phyloP scores from a whole-genome alignment of 495 filamentous ascomycete genomes.

The Bacidia gigantensis region DNA sequence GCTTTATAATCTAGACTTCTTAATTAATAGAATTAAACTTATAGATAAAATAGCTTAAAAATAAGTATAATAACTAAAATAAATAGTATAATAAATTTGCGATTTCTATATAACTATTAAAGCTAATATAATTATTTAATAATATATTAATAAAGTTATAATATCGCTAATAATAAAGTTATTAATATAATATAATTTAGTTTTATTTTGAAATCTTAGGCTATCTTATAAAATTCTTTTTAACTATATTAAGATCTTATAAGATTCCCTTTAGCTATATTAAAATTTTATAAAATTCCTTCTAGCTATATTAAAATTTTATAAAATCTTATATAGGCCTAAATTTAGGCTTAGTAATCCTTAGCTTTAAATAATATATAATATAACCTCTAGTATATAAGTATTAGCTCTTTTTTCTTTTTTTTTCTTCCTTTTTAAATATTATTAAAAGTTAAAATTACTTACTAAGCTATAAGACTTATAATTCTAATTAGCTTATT shows the following conservation, averaged over 20 bases:
- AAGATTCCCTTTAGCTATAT: not conserved
- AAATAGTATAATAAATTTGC: not conserved
- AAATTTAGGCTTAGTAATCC: constrained; percentile 4
- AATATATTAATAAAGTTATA: not conserved
- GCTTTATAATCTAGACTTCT: not conserved
- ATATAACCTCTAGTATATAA: too few relatives aligned
- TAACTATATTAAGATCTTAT: not conserved
- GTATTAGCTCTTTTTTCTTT: too few relatives aligned
- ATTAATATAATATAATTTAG: not conserved
- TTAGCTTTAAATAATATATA: not conserved
- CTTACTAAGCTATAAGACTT: too few relatives aligned
- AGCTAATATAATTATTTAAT: too few relatives aligned
- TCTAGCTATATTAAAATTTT: constrained; percentile 10
- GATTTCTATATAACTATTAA: not conserved
- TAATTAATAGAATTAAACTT: not conserved
- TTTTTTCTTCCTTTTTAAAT: too few relatives aligned
- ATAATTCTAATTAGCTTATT: too few relatives aligned
- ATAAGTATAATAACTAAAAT: not conserved
- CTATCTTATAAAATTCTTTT: too few relatives aligned
- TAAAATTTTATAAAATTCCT: constrained; percentile 9
- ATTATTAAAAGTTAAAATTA: too few relatives aligned
- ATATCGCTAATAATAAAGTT: not conserved
- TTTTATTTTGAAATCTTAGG: not conserved
- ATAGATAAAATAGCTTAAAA: not conserved
- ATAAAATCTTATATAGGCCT: not conserved